These are phyloP conservation scores for Dryas octopetala DNA, from an alignment of 306 rosid genomes.

Conservation along the genomic window DNA sequence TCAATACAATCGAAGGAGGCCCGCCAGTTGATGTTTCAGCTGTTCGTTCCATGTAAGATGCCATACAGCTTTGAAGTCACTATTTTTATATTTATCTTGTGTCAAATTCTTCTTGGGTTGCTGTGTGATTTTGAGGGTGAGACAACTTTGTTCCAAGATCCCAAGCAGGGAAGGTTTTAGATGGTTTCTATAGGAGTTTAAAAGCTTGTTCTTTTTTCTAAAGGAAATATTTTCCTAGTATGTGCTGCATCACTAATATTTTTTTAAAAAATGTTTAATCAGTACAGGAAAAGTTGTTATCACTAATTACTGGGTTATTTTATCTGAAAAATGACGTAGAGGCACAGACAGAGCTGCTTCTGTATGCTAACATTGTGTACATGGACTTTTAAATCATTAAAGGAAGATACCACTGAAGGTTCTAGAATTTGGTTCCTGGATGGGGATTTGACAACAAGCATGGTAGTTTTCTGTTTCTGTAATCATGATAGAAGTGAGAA, in stretches of 20 bases:
- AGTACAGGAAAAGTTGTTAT: no score
- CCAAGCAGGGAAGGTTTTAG: not conserved
- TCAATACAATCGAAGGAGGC: conserved; percentile 94
- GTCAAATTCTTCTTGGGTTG: conserved; percentile 2
- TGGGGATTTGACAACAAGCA: not conserved
- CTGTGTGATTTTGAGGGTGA: conserved; percentile 22
- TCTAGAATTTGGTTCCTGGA: not conserved
- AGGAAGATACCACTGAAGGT: not conserved
- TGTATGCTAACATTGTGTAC: no score
- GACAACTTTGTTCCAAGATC: not conserved
- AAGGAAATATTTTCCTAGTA: not conserved
- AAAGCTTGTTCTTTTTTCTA: not conserved
- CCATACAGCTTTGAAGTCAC: conserved; percentile 26
- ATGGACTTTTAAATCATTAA: no score
- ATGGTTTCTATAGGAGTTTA: not conserved
- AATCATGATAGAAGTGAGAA: not conserved
- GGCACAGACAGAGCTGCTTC: not conserved
- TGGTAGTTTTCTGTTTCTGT: not conserved
- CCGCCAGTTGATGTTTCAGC: conserved; percentile 97
- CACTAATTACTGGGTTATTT: not conserved
- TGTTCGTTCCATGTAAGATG: conserved; percentile 94
- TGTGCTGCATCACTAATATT: not conserved
- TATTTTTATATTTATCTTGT: conserved; percentile 6
- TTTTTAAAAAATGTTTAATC: no score
- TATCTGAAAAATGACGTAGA: not conserved